Conservation (phyloP, 2,329 filamentous ascomycete species). For the Kalmusia sp. region DNA sequence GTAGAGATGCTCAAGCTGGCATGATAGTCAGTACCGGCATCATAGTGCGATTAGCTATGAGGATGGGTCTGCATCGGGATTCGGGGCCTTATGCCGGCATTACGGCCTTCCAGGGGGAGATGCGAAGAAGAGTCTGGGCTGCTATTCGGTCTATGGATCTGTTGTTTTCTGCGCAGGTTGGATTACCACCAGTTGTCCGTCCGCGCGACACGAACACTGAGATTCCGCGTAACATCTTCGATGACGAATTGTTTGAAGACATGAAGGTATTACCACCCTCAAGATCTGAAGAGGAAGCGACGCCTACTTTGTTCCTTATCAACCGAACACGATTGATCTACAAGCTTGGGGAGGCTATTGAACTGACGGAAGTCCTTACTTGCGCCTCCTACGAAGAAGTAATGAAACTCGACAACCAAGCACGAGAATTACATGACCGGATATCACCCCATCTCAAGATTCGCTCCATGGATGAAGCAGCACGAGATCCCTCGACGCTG, state of each 20-base stretch:
- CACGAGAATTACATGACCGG: conserved; percentile 65
- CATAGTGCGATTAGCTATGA: conserved; percentile 68
- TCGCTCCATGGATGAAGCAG: conserved; percentile 74
- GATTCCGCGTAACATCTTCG: conserved; percentile 78
- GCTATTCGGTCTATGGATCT: conserved; percentile 76
- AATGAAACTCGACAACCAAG: conserved; percentile 65
- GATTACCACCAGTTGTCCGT: conserved; percentile 70
- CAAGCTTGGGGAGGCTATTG: conserved; percentile 75
- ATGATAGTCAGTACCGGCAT: conserved; percentile 67
- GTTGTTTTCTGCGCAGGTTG: conserved; percentile 77
- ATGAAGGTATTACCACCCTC: conserved; percentile 72
- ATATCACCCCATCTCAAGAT: conserved; percentile 83
- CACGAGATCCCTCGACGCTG: conserved; percentile 70
- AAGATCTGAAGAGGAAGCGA: conserved; percentile 72
- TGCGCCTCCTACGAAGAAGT: conserved; percentile 69
- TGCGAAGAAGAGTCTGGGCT: conserved; percentile 68
- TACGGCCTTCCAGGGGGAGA: conserved; percentile 78
- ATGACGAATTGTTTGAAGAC: conserved; percentile 77
- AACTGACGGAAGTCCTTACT: conserved; percentile 67
- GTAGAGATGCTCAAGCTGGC: conserved; percentile 75
- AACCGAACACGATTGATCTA: conserved; percentile 72
- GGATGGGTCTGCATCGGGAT: conserved; percentile 82
- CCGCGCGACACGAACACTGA: conserved; percentile 77
- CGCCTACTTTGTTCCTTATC: conserved; percentile 81
- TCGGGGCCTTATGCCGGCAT: conserved; percentile 76